A percentile compares a stretch with the other conserved stretches of the same genome.
phyloP scores from a whole-genome alignment of 2,329 filamentous ascomycete species.

The Cladophialophora bantiana region DNA sequence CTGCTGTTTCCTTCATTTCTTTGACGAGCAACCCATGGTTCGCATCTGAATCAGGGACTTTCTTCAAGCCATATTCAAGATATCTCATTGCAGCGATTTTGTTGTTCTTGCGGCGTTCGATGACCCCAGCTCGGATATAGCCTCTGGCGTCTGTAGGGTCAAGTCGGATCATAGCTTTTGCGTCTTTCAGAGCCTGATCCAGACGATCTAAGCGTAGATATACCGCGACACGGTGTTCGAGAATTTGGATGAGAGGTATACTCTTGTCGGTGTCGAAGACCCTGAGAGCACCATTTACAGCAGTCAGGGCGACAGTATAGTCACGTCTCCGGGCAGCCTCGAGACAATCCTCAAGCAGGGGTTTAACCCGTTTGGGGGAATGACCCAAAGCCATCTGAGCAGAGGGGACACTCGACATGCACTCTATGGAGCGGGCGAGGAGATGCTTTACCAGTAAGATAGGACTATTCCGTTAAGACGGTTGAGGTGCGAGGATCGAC shows the following conservation, averaged over 20 bases:
- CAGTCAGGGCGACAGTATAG: constrained; percentile 24
- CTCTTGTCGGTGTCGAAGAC: constrained; percentile 1
- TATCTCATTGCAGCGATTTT: constrained; percentile 61
- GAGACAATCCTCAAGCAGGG: constrained; percentile 23
- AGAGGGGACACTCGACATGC: not conserved
- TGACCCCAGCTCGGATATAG: constrained; percentile 63
- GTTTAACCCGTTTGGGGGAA: not conserved
- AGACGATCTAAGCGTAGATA: constrained; percentile 58
- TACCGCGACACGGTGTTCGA: constrained; percentile 46
- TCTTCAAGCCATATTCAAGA: constrained; percentile 65
- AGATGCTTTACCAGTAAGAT: no score
- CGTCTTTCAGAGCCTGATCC: constrained; percentile 62
- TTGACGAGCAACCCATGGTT: constrained; percentile 25
- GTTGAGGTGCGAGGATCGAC: no score
- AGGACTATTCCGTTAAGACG: no score
- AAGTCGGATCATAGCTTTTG: constrained; percentile 62
- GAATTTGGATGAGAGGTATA: constrained; percentile 27
- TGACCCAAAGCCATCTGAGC: constrained; percentile 2
- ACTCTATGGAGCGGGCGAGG: not conserved
- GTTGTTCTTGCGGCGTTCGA: constrained; percentile 56
- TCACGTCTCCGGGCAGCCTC: constrained; percentile 24
- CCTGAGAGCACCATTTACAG: constrained; percentile 24
- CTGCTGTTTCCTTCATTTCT: constrained; percentile 48
- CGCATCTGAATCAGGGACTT: constrained; percentile 51
- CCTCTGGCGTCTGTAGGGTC: constrained; percentile 61